Base-by-base conservation (phyloP, 495 filamentous ascomycete species). In the Thermochaetoides thermophila region DNA sequence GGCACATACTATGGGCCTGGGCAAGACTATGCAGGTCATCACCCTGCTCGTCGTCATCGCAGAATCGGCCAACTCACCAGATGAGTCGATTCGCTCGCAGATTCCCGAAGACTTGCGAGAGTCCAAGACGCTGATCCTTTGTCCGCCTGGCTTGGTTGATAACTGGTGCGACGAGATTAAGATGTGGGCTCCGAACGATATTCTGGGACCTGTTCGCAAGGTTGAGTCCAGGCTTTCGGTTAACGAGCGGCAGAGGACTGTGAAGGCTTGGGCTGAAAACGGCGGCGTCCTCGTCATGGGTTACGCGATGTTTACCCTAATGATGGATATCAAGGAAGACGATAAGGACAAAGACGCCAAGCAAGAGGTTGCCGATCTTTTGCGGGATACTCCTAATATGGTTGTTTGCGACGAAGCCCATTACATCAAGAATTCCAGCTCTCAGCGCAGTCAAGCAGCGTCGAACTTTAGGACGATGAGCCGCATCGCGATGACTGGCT, bases 371-470 rank as follows among this genome's bases (percentile, higher is more conserved):
- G 23, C 22, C 8, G 40, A 63, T 5, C 57, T 66, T 24, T 52
- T 87, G n/a, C 41, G 71, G 0, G 40, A 71, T 15, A 55, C 61
- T 0, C 76, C 84, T 0, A 79, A 68, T 31, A 71, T 94, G 25
- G 74, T 93, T n/a, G 56, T 94, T 10, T 78, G 78, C 1, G 86
- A 96, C 43, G 86, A 96, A 50, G 86, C 85, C 0, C 86, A 96
- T 44, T 61, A 51, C 16, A 52, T 93, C 38, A 93, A 89, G 48
- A 83, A 81, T 37, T 51, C 53, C 0, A 45, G 39, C 0, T 51
- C 73, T 0, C 46, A 55, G n/a, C 53, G 84, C 12, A 52, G 73
- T 14, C 37, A 53, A 28, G 64, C 68, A 14, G 59, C 73, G 4
- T 54, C 53, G 8, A 50, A 58, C 7, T 75, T 95, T 40, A 61